Evolutionary conservation across 2,329 filamentous ascomycete genomes (phyloP).

Genomic region (Claviceps maximensis): DNA sequence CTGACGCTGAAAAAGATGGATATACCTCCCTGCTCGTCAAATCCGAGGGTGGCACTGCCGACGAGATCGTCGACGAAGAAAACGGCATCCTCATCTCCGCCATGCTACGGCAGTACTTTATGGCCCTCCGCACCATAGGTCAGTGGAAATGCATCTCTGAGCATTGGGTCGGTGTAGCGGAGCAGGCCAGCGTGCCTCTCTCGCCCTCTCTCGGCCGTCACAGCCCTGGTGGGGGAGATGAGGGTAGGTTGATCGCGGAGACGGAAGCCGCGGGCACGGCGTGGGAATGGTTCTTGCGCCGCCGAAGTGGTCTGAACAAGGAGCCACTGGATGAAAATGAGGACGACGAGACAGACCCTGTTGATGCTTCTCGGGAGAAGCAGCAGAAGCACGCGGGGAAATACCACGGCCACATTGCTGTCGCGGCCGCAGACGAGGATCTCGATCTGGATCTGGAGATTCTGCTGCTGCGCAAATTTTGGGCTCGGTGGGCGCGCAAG

Average conservation of each 20-base stretch:
- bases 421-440: constrained; percentile 15
- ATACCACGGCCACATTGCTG: constrained; percentile 4
- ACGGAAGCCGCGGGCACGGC: constrained; percentile 12
- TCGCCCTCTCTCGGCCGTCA: constrained; percentile 13
- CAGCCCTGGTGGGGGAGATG: neutral
- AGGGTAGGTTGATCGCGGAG: neutral
- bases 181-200: constrained; percentile 37
- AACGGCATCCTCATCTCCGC: constrained; percentile 77
- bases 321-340: constrained; percentile 23
- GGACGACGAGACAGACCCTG: constrained; percentile 28
- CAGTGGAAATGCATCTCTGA: constrained; percentile 63
- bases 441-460: constrained; percentile 40
- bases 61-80: constrained; percentile 73
- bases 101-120: constrained; percentile 82
- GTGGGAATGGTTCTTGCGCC: constrained; percentile 25
- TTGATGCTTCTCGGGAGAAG: neutral
- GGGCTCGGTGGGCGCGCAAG: constrained; percentile 58
- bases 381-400: neutral
- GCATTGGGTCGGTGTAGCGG: constrained; percentile 56
- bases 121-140: constrained; percentile 69
- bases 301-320: constrained; percentile 21
- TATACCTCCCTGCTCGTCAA: constrained; percentile 64
- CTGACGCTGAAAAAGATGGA: constrained; percentile 40
- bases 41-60: constrained; percentile 60
- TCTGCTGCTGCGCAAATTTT: constrained; percentile 53